A percentile compares a stretch with the other conserved stretches of the same genome.
Conservation (phyloP, 2,329 filamentous ascomycete genomes). For the Nothopassalora personata region DNA sequence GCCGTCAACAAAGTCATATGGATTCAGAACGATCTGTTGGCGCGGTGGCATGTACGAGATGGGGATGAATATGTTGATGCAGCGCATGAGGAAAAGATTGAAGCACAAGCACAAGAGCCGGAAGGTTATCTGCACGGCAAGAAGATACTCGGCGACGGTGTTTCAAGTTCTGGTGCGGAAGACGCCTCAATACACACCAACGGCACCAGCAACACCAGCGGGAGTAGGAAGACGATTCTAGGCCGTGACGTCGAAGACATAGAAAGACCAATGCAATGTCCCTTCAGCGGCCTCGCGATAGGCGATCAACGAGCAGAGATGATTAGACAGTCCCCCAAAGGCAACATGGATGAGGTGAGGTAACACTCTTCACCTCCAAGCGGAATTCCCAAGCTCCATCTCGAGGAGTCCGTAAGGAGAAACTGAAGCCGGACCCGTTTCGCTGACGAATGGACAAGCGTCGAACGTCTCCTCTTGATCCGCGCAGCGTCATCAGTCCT, state of each 20-base stretch:
- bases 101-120: background rate
- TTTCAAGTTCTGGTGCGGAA: background rate
- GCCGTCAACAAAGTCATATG: conserved; percentile 76
- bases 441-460: background rate
- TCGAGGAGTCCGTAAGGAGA: conserved; percentile 15
- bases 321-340: conserved; percentile 8
- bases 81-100: background rate
- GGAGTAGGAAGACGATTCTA: conserved; percentile 12
- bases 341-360: conserved; percentile 6
- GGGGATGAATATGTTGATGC: background rate
- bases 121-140: conserved; percentile 23
- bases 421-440: conserved; percentile 7
- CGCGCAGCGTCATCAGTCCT: background rate
- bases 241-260: conserved; percentile 8
- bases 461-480: background rate
- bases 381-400: conserved; percentile 12
- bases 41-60: conserved; percentile 60
- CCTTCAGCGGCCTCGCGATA: conserved; percentile 8
- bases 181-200: conserved; percentile 5
- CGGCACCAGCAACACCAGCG: conserved; percentile 11
- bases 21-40: conserved; percentile 83
- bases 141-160: conserved; percentile 5
- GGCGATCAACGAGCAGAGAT: conserved; percentile 12
- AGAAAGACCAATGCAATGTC: conserved; percentile 7
- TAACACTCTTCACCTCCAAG: background rate